Percentiles rank a stretch among this genome's conserved stretches.
These are phyloP conservation scores for Vanrija sp. DNA, from an alignment of 1,284 basidiomycete genomes.

Conservation along the genomic window DNA sequence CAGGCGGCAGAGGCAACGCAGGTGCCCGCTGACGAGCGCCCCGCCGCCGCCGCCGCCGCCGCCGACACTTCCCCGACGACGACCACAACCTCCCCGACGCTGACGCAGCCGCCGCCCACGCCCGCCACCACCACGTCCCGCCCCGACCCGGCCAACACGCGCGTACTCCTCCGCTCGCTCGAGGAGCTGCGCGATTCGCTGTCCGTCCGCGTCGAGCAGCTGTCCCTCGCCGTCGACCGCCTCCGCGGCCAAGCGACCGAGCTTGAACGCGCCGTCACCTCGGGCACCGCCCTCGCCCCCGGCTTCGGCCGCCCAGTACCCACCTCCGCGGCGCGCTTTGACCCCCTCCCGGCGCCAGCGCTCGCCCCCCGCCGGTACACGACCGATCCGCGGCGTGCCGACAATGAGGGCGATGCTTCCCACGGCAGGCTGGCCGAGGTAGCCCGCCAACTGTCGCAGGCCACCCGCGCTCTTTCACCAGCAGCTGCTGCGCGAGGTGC, in stretches of 20 bases:
- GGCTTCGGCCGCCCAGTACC: slow-evolving; percentile 6
- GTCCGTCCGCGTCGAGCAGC: slow-evolving; percentile 25
- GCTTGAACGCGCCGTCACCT: slow-evolving; percentile 21
- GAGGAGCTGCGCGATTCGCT: slow-evolving; percentile 32
- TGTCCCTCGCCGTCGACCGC: slow-evolving; percentile 28
- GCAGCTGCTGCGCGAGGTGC: too few relatives aligned
- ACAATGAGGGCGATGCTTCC: too few relatives aligned
- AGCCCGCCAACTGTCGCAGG: too few relatives aligned
- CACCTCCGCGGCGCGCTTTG: background rate
- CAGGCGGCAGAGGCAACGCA: too few relatives aligned
- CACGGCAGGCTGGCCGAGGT: too few relatives aligned
- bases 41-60: too few relatives aligned
- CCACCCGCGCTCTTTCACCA: too few relatives aligned
- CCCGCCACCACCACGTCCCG: background rate
- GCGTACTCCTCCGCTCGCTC: slow-evolving; percentile 23
- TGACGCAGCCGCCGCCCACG: too few relatives aligned
- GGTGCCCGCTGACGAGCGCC: too few relatives aligned
- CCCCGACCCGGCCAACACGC: slow-evolving; percentile 17
- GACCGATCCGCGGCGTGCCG: too few relatives aligned
- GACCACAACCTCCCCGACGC: too few relatives aligned
- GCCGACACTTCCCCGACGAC: too few relatives aligned
- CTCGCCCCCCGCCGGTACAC: background rate
- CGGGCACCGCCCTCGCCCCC: slow-evolving; percentile 5
- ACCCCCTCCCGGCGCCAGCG: background rate
- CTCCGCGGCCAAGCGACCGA: slow-evolving; percentile 28